phyloP scores from a whole-genome alignment of 176 grass and related monocot genomes.

The Poa annua region DNA sequence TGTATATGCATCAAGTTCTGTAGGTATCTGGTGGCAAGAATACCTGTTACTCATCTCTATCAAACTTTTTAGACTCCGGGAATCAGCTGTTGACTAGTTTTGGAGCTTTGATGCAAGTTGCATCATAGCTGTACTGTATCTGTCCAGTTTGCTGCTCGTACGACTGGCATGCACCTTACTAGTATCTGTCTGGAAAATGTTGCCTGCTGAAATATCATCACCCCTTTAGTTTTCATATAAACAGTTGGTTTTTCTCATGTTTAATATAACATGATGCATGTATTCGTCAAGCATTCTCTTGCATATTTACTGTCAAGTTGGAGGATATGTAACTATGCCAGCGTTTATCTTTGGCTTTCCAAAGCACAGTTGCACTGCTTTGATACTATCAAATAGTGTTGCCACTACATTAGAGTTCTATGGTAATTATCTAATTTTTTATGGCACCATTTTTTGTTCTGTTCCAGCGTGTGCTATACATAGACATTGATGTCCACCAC shows the following conservation, averaged over 20 bases:
- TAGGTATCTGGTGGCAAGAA: not conserved
- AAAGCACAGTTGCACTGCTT: not conserved
- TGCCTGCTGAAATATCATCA: constrained; percentile 13
- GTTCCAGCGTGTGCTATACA: constrained; percentile 83
- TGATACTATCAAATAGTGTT: constrained; percentile 8
- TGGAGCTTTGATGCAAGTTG: not conserved
- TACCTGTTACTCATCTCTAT: constrained; percentile 18
- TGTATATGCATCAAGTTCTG: constrained; percentile 30
- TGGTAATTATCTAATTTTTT: constrained; percentile 16
- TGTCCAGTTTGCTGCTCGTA: constrained; percentile 26
- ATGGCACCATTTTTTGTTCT: constrained; percentile 39
- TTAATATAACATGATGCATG: constrained; percentile 5
- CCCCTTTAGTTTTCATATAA: not conserved
- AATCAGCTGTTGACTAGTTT: constrained; percentile 21
- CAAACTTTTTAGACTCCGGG: constrained; percentile 5
- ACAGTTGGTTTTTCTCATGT: constrained; percentile 4
- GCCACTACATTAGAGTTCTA: constrained; percentile 26
- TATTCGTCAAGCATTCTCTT: not conserved
- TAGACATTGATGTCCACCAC: constrained; percentile 98
- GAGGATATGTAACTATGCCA: constrained; percentile 20
- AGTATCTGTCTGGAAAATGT: constrained; percentile 27
- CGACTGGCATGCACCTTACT: constrained; percentile 12
- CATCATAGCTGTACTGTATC: constrained; percentile 20
- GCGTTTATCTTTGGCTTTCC: constrained; percentile 1
- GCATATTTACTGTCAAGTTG: constrained; percentile 20